Base-by-base conservation (phyloP, 495 filamentous ascomycete genomes). In the Diplogelasinospora grovesii region DNA sequence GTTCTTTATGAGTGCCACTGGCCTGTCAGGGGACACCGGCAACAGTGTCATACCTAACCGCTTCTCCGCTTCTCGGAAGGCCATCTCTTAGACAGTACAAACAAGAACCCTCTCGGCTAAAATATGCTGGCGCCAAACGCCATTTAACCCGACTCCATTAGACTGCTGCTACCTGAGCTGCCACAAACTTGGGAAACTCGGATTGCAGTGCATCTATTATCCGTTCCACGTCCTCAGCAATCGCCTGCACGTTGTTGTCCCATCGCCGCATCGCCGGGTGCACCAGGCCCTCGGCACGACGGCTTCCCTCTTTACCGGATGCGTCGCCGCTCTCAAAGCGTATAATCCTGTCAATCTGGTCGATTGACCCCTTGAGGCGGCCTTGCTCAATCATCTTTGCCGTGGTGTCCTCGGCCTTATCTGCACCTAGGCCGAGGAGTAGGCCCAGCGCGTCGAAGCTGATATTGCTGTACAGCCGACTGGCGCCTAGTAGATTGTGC, bases 351-450 rank as follows among this genome's bases (percentile, higher is more conserved):
- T 89, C 86, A 54, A 98, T 93, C 68, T 97, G 92, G 63, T 98
- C 93, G 53, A 98, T 96, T 34, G 79, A 78, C 7, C 92, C 92
- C 2, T 75, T 74, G 43, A 98, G 63, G 18, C 92, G 78, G 11
- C 84, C 86, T 60, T 95, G 88, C 64, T 96, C 89, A 48, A 97
- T 87, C 92, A 98, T 98, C 35, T 75, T 73, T 3, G 92, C 89
- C 9, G 93, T 90, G 36, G 88, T 94, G 14, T 82, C 81, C 70
- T 97, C 93, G 13, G 92, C 93, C 53, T 82, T 83, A 44, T 86
- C 85, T 0, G 74, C 81, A 22, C 82, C 81, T 2, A 95, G 66
- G 0, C 85, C 89, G 3, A 98, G 70, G 26, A 95, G 71, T 20
- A 69, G 59, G 0, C 82, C 92, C 4, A 98, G 73, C 11, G 79